These are phyloP conservation scores for Pichia deserticola DNA, from an alignment of 805 yeast genomes.

Conservation along the genomic window DNA sequence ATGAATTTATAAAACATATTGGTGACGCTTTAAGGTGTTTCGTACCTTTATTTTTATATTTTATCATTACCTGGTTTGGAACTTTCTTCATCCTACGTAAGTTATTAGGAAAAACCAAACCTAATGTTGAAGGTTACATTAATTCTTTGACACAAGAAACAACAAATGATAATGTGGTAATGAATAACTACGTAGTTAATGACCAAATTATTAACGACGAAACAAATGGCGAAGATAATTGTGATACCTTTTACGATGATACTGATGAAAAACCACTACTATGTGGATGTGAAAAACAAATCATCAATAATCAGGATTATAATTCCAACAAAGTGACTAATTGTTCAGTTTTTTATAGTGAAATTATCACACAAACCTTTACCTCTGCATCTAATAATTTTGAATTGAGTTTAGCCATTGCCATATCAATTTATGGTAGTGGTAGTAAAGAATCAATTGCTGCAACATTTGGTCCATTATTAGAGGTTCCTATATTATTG, in stretches of 20 bases:
- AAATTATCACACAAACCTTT: constrained; percentile 43
- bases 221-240: too few relatives aligned
- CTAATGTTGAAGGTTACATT: constrained; percentile 9
- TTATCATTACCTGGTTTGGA: constrained; percentile 40
- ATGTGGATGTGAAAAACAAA: constrained; percentile 36
- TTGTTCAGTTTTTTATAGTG: constrained; percentile 35
- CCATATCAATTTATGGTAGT: constrained; percentile 44
- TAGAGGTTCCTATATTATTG: too few relatives aligned
- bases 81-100: constrained; percentile 33
- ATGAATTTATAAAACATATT: constrained; percentile 39
- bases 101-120: constrained; percentile 14
- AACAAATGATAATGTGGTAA: too few relatives aligned
- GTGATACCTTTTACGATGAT: not conserved
- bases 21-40: constrained; percentile 43
- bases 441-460: constrained; percentile 49
- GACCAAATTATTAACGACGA: too few relatives aligned
- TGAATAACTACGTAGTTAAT: too few relatives aligned
- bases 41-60: constrained; percentile 43
- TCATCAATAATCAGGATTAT: constrained; percentile 4
- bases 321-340: constrained; percentile 9
- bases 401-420: constrained; percentile 48
- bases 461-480: constrained; percentile 37
- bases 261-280: constrained; percentile 10
- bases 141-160: not conserved
- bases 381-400: constrained; percentile 55